A percentile compares a stretch with the other conserved stretches of the same genome.
Conservation (phyloP, 257 asterid species). For the Ehretia macrophylla region DNA sequence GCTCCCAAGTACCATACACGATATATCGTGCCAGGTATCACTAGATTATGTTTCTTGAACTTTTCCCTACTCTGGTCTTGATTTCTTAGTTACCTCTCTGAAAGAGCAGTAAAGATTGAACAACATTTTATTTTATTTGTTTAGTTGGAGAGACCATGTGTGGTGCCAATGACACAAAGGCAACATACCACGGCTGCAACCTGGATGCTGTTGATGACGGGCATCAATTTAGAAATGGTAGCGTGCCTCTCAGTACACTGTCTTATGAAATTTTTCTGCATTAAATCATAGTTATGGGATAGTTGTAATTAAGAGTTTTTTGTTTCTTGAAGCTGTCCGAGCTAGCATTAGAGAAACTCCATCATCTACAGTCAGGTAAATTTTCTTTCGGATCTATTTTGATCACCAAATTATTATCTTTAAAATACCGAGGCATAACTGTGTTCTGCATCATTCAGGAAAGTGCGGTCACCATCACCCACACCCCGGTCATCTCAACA, state of each 20-base stretch:
- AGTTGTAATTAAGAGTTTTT: neutral
- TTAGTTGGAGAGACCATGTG: constrained; percentile 74
- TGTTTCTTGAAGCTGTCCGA: constrained; percentile 43
- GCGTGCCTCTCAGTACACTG: neutral
- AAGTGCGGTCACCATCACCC: constrained; percentile 48
- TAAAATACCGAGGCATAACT: neutral
- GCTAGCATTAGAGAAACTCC: constrained; percentile 69
- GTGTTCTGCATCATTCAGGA: constrained; percentile 33
- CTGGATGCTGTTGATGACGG: constrained; percentile 65
- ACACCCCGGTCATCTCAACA: constrained; percentile 44
- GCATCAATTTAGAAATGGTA: constrained; percentile 77
- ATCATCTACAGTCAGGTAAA: constrained; percentile 49
- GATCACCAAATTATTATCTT: neutral
- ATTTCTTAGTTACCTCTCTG: neutral
- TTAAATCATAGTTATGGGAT: too few species aligned
- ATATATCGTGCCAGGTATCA: constrained; percentile 79
- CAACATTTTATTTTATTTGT: neutral
- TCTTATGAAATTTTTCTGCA: neutral
- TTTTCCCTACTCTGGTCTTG: neutral
- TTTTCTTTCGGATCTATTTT: constrained; percentile 6
- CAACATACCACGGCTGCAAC: constrained; percentile 60
- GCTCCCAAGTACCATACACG: constrained; percentile 83
- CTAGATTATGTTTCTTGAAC: constrained; percentile 5
- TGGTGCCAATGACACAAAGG: constrained; percentile 43
- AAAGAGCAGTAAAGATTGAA: neutral